Evolutionary conservation across 1,284 basidiomycete species (phyloP), one percentile per base, ranked within the genome.

Genomic region (Mycosarcoma maydis): DNA sequence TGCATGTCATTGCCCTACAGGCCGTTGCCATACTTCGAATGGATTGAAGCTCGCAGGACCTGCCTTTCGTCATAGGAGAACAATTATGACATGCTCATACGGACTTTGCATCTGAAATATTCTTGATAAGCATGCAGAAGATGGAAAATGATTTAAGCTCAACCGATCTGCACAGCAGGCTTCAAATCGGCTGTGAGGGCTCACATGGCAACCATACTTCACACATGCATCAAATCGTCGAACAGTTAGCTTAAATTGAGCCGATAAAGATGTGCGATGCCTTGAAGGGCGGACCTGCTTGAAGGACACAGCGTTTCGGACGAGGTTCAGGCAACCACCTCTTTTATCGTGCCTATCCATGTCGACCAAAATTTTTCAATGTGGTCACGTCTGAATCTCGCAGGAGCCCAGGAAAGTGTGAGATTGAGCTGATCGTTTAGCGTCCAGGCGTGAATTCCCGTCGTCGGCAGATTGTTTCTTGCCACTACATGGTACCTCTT

Each of bases 361-460:
- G 19, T 32, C 27, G 42, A 44, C 42, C 42, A 44, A 22, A 44
- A 44, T 2, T 16, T 22, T n/a, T 30, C 42, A 44, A 44, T 22
- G 10, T 17, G 14, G 7, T 32, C 17, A 4, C 16, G 3, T 2
- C 24, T 10, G 16, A 44, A 44, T 44, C 42, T 30, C 13, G n/a
- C 29, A 11, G 42, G 42, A 17, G n/a, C 16, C 42, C 42, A 44
- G 6, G 42, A 17, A 2, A 44, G 29, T 20, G 42, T 30, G 19
- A 44, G 17, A 22, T 32, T 44, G 27, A 44, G 27, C 11, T 20
- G 30, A 24, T 13, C 26, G 34, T 47, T 34, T 9, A 47, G 34
- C 6, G 45, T 36, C 34, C 34, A 47, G 5, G 34, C 45, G 17
- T 47, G 45, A n/a, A 47, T 36, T 23, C 45, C 45, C 6, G 33